Base-by-base conservation (phyloP, 495 filamentous ascomycete genomes). In the Usnea hakonensis region DNA sequence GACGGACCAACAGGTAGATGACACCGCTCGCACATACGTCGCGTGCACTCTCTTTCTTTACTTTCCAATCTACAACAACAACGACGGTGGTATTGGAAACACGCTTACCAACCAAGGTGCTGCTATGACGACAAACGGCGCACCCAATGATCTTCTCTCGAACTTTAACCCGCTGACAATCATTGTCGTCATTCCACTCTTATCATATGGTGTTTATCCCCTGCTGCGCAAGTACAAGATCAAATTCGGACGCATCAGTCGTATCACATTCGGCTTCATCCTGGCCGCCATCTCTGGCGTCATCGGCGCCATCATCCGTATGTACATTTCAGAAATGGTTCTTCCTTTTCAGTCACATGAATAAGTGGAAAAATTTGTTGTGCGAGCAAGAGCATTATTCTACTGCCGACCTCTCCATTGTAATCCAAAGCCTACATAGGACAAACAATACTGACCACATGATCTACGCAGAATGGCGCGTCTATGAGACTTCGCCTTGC, bases 151-250 rank as follows among this genome's bases (percentile, higher is more conserved):
- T 65, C 76, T 90, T 64, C 87, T 91, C 74, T 74, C 75, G 67
- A 91, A 90, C 78, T 85, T 91, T 71, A 88, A 91, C 71, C 83
- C 89, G 5, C 79, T 94, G 60, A 78, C 83, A 38, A 85, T 90
- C 68, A 86, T 91, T 70, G 74, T 87, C 63, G 82, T 87, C 70
- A 85, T 89, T 46, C 89, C 89, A 3, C 65, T 90, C 57, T 77
- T 87, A 59, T 87, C 90, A 69, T 81, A 81, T 40, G 53, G 84
- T 53, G 62, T 91, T 62, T 91, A 90, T 71, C 89, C 89, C 0
- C 36, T 77, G 17, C 79, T 91, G 53, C 84, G 87, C 14, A 83
- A 77, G 58, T 33, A 80, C n/a, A 78, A 77, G 65, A 85, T 90
- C 66, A 78, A 79, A 62, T 89, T 90, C 75, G 81, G 77, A 54